Evolutionary conservation across 345 rosid genomes (phyloP).

Genomic region (Adansonia digitata): DNA sequence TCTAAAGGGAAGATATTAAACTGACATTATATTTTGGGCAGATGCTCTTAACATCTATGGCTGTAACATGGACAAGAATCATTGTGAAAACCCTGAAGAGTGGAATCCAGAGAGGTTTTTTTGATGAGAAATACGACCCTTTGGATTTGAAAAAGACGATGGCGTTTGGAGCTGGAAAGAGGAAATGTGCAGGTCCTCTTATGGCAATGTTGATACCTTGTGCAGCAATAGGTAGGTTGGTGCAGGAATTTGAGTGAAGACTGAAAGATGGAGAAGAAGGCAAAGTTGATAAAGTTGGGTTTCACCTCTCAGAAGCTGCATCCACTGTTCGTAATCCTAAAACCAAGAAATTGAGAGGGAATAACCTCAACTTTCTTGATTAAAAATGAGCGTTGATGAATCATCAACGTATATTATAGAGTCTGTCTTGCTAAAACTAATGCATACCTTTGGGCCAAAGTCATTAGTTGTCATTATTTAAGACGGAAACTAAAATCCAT

Average conservation of each 20-base stretch:
- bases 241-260: conserved; percentile 77
- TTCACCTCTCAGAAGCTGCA: conserved; percentile 66
- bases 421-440: background rate
- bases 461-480: background rate
- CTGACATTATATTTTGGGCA: conserved; percentile 22
- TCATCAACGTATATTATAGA: background rate
- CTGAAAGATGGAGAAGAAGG: conserved; percentile 61
- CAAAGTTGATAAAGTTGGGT: conserved; percentile 55
- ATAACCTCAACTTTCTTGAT: background rate
- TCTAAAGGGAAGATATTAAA: background rate
- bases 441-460: background rate
- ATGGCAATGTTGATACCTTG: conserved; percentile 60
- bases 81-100: conserved; percentile 61
- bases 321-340: conserved; percentile 55
- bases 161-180: conserved; percentile 90
- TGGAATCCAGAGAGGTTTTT: conserved; percentile 80
- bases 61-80: conserved; percentile 80
- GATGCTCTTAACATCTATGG: conserved; percentile 85
- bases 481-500: background rate
- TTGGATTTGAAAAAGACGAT: conserved; percentile 70
- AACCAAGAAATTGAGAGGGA: conserved; percentile 37
- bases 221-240: conserved; percentile 59
- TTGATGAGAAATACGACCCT: conserved; percentile 43
- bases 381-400: background rate
- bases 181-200: conserved; percentile 72